Percentiles rank a stretch among this genome's conserved stretches.
phyloP scores from a whole-genome alignment of 495 filamentous ascomycete species.

The Mytilinidion resinicola region DNA sequence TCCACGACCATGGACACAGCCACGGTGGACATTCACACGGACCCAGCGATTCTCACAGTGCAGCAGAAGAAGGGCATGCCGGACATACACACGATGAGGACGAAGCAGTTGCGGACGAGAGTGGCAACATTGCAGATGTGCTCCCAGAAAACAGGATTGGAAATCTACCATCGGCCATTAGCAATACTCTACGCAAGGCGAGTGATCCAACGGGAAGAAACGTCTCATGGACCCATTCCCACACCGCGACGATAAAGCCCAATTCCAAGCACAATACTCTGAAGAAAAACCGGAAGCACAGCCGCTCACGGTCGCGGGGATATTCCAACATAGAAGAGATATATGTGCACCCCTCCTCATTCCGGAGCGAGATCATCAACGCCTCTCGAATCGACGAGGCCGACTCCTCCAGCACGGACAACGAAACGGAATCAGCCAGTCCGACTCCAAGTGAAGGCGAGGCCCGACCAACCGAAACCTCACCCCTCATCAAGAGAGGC shows the following conservation, averaged over 20 bases:
- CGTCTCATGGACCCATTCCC: slow-evolving; percentile 37
- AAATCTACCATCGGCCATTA: slow-evolving; percentile 15
- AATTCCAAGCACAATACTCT: slow-evolving; percentile 7
- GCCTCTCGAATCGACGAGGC: slow-evolving; percentile 53
- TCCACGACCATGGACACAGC: slow-evolving; percentile 90
- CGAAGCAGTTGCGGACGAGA: slow-evolving; percentile 41
- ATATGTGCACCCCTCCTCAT: slow-evolving; percentile 79
- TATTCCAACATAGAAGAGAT: slow-evolving; percentile 51
- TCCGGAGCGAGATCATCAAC: slow-evolving; percentile 84
- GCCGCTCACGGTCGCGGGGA: slow-evolving; percentile 33
- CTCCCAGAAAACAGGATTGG: slow-evolving; percentile 35
- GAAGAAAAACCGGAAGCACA: slow-evolving; percentile 22
- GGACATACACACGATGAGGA: slow-evolving; percentile 38
- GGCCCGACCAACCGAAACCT: slow-evolving; percentile 20
- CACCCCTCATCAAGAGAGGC: slow-evolving; percentile 27
- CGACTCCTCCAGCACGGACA: slow-evolving; percentile 49
- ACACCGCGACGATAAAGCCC: neutral
- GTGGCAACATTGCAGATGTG: slow-evolving; percentile 45
- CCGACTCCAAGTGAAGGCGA: slow-evolving; percentile 45
- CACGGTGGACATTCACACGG: slow-evolving; percentile 52
- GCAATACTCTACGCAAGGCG: slow-evolving; percentile 2
- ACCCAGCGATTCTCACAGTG: slow-evolving; percentile 32
- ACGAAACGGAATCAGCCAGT: slow-evolving; percentile 46
- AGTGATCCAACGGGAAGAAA: slow-evolving; percentile 17
- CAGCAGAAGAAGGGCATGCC: slow-evolving; percentile 44